These are phyloP conservation scores for Brassica napus DNA, from an alignment of 345 rosid species.

Conservation along the genomic window Da-Ae NC_063434.1:8974501-8975000, in stretches of 20 bases:
- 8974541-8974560: constrained; percentile 48
- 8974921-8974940: constrained; percentile 56
- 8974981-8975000: constrained; percentile 30
- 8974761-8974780: constrained; percentile 49
- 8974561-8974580: constrained; percentile 42
- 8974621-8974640: constrained; percentile 32
- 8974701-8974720: constrained; percentile 21
- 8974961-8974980: constrained; percentile 46
- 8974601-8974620: constrained; percentile 32
- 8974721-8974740: constrained; percentile 49
- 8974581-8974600: constrained; percentile 28
- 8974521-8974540: constrained; percentile 40
- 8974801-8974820: constrained; percentile 48
- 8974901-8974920: constrained; percentile 47
- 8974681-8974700: too few species aligned
- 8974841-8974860: background rate
- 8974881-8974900: constrained; percentile 56
- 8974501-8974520: constrained; percentile 47
- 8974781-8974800: constrained; percentile 36
- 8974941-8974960: constrained; percentile 67
- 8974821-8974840: background rate
- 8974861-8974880: constrained; percentile 39
- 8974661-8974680: too few species aligned
- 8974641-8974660: too few species aligned
- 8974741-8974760: constrained; percentile 51